phyloP scores from a whole-genome alignment of 2,329 filamentous ascomycete species.

The Xylaria hypoxylon region DNA sequence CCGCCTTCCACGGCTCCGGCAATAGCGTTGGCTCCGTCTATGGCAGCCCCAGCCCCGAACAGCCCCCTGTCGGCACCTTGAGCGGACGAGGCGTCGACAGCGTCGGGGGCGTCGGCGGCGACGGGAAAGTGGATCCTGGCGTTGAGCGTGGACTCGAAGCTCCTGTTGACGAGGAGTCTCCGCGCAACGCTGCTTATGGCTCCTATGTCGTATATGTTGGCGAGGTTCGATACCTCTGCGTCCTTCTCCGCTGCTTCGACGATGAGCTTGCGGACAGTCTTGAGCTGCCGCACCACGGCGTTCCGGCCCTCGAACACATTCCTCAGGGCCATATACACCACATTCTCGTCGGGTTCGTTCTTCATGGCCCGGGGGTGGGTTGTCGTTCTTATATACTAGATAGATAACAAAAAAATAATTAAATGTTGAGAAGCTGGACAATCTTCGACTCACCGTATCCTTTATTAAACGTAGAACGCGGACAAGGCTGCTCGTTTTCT shows the following conservation, averaged over 20 bases:
- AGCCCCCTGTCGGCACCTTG: not conserved
- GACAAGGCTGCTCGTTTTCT: not conserved
- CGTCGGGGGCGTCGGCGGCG: too few relatives aligned
- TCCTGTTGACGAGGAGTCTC: not conserved
- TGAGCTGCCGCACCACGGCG: not conserved
- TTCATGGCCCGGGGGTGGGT: not conserved
- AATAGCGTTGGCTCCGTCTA: not conserved
- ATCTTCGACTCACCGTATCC: not conserved
- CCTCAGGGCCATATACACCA: not conserved
- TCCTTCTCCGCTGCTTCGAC: not conserved
- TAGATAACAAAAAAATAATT: not conserved
- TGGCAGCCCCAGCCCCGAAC: not conserved
- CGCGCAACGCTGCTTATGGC: not conserved
- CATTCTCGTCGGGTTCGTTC: not conserved
- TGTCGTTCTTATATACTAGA: not conserved
- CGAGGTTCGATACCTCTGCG: not conserved
- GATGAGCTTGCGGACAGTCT: not conserved
- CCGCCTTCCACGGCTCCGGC: not conserved
- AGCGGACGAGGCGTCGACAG: not conserved
- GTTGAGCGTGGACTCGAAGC: not conserved
- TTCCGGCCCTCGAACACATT: slow-evolving; percentile 1
- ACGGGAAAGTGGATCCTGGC: not conserved
- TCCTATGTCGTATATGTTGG: not conserved
- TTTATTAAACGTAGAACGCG: not conserved
- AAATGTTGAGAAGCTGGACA: not conserved